Conservation (phyloP, 495 filamentous ascomycete genomes). For the Talaromyces ruber region DNA sequence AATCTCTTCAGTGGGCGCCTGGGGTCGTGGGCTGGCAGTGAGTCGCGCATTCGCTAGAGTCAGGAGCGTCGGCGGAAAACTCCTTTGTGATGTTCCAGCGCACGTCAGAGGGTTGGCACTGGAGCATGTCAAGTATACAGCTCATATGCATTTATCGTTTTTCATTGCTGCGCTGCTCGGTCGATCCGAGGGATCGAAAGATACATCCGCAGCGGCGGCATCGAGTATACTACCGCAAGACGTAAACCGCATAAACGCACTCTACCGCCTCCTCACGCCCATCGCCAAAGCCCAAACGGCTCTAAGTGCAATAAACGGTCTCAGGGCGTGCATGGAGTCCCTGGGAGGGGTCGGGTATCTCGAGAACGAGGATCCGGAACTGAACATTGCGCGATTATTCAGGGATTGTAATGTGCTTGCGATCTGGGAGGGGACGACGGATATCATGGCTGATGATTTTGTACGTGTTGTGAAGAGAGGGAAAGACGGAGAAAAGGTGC, state of each 20-base stretch:
- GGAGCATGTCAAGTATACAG: conserved; percentile 43
- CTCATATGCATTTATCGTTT: conserved; percentile 49
- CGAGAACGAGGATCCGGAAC: conserved; percentile 29
- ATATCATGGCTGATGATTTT: conserved; percentile 52
- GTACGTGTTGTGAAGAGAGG: conserved; percentile 39
- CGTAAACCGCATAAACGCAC: conserved; percentile 23
- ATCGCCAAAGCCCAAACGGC: conserved; percentile 57
- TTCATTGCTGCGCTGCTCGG: conserved; percentile 53
- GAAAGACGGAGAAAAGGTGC: conserved; percentile 19
- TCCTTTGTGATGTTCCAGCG: conserved; percentile 45
- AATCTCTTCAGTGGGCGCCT: conserved; percentile 45
- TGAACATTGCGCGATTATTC: conserved; percentile 52
- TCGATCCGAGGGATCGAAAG: conserved; percentile 28
- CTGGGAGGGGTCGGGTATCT: conserved; percentile 74
- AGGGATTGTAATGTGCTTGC: conserved; percentile 53
- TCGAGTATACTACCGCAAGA: conserved; percentile 17
- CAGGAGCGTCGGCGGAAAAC: conserved; percentile 35
- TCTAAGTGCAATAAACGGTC: conserved; percentile 41
- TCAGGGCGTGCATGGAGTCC: conserved; percentile 59
- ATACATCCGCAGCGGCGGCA: conserved; percentile 3
- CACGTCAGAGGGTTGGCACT: conserved; percentile 56
- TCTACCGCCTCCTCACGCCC: conserved; percentile 58
- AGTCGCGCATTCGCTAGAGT: conserved; percentile 50
- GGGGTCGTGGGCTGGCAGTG: conserved; percentile 54
- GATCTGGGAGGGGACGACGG: conserved; percentile 68